phyloP scores from a whole-genome alignment of 2,329 filamentous ascomycete genomes.

The Claviceps sorghi region DNA sequence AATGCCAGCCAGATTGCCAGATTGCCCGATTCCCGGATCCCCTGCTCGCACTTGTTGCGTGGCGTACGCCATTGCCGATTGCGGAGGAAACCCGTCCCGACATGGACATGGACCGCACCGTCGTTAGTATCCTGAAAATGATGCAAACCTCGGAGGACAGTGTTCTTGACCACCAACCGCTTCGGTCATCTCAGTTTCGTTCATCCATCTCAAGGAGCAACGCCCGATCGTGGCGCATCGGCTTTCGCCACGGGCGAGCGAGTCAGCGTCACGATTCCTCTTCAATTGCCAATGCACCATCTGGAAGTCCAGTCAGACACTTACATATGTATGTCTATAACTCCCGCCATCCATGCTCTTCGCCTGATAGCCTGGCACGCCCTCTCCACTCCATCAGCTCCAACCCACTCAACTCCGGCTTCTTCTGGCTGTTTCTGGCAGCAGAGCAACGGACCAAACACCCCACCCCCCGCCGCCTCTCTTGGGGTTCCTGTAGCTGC shows the following conservation, averaged over 20 bases:
- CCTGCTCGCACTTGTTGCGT: neutral
- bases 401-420: neutral
- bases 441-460: no score
- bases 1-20: neutral
- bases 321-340: no score
- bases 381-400: neutral
- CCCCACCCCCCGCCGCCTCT: neutral
- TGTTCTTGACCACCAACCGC: neutral
- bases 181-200: neutral
- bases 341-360: neutral
- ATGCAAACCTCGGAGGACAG: neutral
- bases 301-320: no score
- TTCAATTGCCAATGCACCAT: neutral
- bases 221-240: neutral
- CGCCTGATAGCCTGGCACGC: neutral
- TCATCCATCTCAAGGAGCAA: neutral
- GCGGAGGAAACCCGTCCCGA: neutral
- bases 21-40: neutral
- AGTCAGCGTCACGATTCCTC: neutral
- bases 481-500: neutral
- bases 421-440: neutral
- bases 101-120: neutral
- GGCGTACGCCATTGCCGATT: neutral
- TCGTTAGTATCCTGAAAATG: neutral
- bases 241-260: neutral